A percentile compares a stretch with the other conserved stretches of the same genome.
Evolutionary conservation across 768 basidiomycete species (phyloP).

Genomic region (Dendrothele bispora): DNA sequence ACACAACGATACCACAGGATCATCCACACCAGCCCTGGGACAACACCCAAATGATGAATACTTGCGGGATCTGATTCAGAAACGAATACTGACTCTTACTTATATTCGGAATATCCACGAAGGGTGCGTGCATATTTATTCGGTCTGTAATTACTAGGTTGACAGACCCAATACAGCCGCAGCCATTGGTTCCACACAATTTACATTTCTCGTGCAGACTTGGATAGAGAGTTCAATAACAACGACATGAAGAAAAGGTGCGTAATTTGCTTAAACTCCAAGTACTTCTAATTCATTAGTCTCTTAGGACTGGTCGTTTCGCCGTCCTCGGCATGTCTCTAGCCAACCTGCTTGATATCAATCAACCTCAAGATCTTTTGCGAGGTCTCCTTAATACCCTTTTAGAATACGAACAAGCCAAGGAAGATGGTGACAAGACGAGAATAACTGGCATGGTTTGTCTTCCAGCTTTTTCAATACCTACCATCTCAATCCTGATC

Average conservation of each 20-base stretch:
- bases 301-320: conserved; percentile 72
- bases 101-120: conserved; percentile 86
- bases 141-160: conserved; percentile 1
- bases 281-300: conserved; percentile 2
- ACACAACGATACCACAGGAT: conserved; percentile 44
- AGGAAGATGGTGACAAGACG: conserved; percentile 70
- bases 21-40: conserved; percentile 44
- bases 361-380: conserved; percentile 77
- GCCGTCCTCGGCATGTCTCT: conserved; percentile 87
- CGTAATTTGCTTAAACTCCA: conserved; percentile 17
- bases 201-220: conserved; percentile 69
- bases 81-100: conserved; percentile 81
- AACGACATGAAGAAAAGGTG: conserved; percentile 78
- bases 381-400: conserved; percentile 71
- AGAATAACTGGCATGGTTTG: conserved; percentile 56
- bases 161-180: conserved; percentile 42
- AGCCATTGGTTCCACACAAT: conserved; percentile 91
- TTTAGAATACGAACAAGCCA: conserved; percentile 76
- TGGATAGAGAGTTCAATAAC: conserved; percentile 76
- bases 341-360: conserved; percentile 77
- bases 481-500: conserved; percentile 2
- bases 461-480: conserved; percentile 6
- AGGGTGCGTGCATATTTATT: conserved; percentile 53
- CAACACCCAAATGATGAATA: conserved; percentile 79
- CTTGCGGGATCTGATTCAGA: conserved; percentile 77